Conservation (phyloP, 2,329 filamentous ascomycete species). For the Ophiocordyceps camponoti-floridani region DNA sequence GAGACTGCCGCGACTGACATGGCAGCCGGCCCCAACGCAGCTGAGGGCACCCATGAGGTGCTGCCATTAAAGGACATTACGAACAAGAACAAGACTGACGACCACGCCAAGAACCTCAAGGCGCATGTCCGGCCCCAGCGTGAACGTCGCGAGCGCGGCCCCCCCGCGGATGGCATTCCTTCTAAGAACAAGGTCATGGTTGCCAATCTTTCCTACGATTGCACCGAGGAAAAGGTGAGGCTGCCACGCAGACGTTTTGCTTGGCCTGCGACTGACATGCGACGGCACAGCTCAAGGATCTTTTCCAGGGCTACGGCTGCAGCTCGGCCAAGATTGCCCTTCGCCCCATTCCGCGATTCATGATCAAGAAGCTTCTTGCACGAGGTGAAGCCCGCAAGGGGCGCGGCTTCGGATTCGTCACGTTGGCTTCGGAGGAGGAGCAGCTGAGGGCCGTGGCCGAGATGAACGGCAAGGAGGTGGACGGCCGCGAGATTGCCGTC, state of each 20-base stretch:
- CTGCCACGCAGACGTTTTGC: neutral
- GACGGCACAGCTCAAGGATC: constrained; percentile 66
- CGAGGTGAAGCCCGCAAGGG: constrained; percentile 97
- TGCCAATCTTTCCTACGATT: constrained; percentile 94
- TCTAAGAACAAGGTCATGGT: constrained; percentile 99
- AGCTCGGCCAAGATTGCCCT: constrained; percentile 96
- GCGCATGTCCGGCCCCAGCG: constrained; percentile 34
- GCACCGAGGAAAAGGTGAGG: constrained; percentile 86
- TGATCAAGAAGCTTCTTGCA: constrained; percentile 99
- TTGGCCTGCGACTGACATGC: neutral
- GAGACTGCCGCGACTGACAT: constrained; percentile 22
- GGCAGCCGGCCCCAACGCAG: constrained; percentile 19
- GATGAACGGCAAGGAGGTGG: constrained; percentile 99
- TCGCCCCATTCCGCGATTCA: constrained; percentile 95
- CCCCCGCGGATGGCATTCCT: constrained; percentile 89
- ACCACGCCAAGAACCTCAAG: constrained; percentile 41
- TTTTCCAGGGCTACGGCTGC: constrained; percentile 84
- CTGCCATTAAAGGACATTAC: constrained; percentile 44
- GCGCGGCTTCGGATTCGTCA: constrained; percentile 96
- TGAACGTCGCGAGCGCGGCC: constrained; percentile 67
- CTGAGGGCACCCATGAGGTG: constrained; percentile 30
- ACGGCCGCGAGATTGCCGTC: constrained; percentile 96
- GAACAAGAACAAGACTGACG: constrained; percentile 37
- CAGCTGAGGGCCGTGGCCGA: constrained; percentile 94
- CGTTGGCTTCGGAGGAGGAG: constrained; percentile 81